A percentile compares a stretch with the other conserved stretches of the same genome.
Conservation (phyloP, 768 basidiomycete genomes). For the Trametes villosa region DNA sequence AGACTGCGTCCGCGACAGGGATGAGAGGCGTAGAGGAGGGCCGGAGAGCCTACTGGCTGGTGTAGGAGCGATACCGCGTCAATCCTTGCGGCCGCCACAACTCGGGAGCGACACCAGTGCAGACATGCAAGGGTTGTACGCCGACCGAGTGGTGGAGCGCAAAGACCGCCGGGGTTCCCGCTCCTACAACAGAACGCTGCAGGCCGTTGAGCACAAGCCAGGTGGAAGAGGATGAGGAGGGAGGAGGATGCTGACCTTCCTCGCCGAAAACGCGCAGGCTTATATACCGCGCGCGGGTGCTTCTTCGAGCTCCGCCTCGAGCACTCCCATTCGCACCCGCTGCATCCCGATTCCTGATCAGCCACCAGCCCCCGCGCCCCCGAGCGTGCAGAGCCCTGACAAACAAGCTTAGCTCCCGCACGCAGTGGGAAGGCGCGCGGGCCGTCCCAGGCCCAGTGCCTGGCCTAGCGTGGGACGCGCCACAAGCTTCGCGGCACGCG, state of each 20-base stretch:
- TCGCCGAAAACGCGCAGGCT: neutral
- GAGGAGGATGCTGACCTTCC: neutral
- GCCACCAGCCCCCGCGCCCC: neutral
- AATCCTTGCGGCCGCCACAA: slow-evolving; percentile 27
- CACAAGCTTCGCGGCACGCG: slow-evolving; percentile 10
- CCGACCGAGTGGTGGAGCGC: slow-evolving; percentile 12
- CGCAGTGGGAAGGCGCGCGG: slow-evolving; percentile 3
- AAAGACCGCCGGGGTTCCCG: slow-evolving; percentile 11
- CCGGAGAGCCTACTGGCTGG: neutral
- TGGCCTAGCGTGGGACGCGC: neutral
- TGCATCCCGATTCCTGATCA: neutral
- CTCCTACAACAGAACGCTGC: slow-evolving; percentile 11
- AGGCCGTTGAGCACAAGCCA: neutral
- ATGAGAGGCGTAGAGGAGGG: neutral
- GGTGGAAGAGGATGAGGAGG: neutral
- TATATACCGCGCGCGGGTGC: neutral
- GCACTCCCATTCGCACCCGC: neutral
- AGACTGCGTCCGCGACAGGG: neutral
- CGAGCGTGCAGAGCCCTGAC: neutral
- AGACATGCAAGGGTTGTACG: slow-evolving; percentile 8
- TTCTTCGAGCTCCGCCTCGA: slow-evolving; percentile 6
- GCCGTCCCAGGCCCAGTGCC: slow-evolving; percentile 1
- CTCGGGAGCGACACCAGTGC: slow-evolving; percentile 13
- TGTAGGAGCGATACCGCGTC: slow-evolving; percentile 11
- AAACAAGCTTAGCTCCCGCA: slow-evolving; percentile 7